Conservation (phyloP, 1,284 basidiomycete genomes). For the Puccinia coronata region DNA sequence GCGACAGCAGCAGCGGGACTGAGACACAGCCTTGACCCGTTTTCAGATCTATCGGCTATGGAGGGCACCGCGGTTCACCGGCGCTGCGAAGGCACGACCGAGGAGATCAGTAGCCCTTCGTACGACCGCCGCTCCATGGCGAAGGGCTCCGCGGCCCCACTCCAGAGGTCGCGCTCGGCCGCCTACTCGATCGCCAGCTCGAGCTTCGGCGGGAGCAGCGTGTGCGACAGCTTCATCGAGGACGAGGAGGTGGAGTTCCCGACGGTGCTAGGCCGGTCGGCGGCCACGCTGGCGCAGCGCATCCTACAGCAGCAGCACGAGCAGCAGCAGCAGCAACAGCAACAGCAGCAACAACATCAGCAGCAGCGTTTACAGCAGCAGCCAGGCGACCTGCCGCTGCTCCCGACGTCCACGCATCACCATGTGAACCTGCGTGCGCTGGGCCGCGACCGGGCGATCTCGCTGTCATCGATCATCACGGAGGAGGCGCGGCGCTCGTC, state of each 20-base stretch:
- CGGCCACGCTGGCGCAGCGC: not conserved
- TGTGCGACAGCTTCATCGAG: conserved; percentile 22
- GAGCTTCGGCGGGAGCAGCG: not conserved
- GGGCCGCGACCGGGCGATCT: too few species aligned
- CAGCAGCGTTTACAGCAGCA: too few species aligned
- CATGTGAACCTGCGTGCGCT: too few species aligned
- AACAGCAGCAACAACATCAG: too few species aligned
- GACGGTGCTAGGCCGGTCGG: conserved; percentile 10
- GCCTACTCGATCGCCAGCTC: conserved; percentile 8
- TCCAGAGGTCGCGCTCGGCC: not conserved
- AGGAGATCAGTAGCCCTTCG: not conserved
- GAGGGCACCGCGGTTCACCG: too few species aligned
- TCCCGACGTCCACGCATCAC: too few species aligned
- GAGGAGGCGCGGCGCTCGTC: too few species aligned
- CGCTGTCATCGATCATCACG: too few species aligned
- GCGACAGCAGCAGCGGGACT: not conserved
- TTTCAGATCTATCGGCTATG: not conserved
- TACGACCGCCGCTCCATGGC: too few species aligned
- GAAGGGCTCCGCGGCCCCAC: too few species aligned
- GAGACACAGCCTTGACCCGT: not conserved
- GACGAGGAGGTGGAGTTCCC: conserved; percentile 31
- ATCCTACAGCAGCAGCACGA: not conserved
- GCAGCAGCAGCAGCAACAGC: not conserved
- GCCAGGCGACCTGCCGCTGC: too few species aligned
- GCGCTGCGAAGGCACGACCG: not conserved